A percentile compares a stretch with the other conserved stretches of the same genome.
Conservation (phyloP, 2,329 filamentous ascomycete genomes). For the Penicillium sp. region DNA sequence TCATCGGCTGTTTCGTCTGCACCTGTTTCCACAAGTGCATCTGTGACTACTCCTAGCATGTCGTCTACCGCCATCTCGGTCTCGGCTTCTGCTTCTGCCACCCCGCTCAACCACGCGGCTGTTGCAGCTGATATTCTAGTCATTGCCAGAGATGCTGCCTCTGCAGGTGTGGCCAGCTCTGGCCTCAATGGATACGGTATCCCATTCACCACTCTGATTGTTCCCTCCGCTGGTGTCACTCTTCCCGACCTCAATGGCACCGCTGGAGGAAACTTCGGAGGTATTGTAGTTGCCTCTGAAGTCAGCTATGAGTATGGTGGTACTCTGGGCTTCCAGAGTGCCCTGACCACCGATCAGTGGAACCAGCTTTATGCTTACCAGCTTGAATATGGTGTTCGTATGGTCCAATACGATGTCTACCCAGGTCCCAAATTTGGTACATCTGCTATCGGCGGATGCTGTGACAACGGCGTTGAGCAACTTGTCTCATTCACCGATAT, state of each 20-base stretch:
- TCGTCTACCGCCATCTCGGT: constrained; percentile 24
- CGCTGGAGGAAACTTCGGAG: constrained; percentile 57
- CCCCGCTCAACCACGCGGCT: constrained; percentile 22
- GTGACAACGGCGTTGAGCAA: constrained; percentile 51
- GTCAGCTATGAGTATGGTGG: constrained; percentile 57
- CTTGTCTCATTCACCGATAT: constrained; percentile 56
- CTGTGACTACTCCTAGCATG: constrained; percentile 21
- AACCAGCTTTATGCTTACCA: constrained; percentile 59
- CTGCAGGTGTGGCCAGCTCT: constrained; percentile 51
- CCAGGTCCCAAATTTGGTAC: constrained; percentile 54
- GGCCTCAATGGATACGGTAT: constrained; percentile 63
- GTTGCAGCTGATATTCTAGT: constrained; percentile 53
- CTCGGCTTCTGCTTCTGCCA: constrained; percentile 20
- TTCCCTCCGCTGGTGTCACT: constrained; percentile 53
- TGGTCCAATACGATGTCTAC: constrained; percentile 61
- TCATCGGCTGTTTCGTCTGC: background rate
- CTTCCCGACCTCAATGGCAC: constrained; percentile 56
- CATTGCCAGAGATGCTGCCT: constrained; percentile 54
- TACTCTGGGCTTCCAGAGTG: constrained; percentile 49
- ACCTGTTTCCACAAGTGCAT: constrained; percentile 1
- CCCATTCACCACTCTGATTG: constrained; percentile 55
- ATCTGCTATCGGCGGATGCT: constrained; percentile 48
- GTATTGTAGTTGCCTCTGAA: constrained; percentile 56
- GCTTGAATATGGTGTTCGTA: constrained; percentile 57
- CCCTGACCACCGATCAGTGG: constrained; percentile 59